Evolutionary conservation across 371 early-diverging fungal species (phyloP).

Genomic region (Mortierella sp.): DNA sequence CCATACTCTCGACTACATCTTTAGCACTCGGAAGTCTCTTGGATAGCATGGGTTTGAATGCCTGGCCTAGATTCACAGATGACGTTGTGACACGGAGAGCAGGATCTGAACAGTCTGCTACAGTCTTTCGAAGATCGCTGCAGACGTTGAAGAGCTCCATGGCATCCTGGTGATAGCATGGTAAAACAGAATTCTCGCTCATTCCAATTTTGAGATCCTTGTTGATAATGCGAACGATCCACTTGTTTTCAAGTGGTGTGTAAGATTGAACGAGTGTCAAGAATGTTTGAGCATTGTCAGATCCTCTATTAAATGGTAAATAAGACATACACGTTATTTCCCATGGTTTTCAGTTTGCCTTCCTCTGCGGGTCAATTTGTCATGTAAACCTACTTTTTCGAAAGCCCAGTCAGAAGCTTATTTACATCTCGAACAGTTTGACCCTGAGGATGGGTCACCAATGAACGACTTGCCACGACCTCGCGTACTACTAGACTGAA

Average conservation of each 20-base stretch:
- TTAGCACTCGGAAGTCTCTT: conserved; percentile 57
- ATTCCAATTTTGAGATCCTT: conserved; percentile 79
- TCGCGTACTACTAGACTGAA: conserved; percentile 50
- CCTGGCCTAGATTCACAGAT: conserved; percentile 58
- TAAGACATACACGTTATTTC: not conserved
- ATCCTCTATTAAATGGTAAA: conserved; percentile 24
- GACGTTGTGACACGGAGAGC: conserved; percentile 48
- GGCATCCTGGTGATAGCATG: conserved; percentile 77
- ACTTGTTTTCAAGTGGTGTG: conserved; percentile 77
- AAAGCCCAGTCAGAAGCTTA: conserved; percentile 38
- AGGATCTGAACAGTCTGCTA: conserved; percentile 63
- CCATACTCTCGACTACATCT: conserved; percentile 61
- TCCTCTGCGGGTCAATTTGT: not conserved
- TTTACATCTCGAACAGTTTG: conserved; percentile 65
- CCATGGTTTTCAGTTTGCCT: not conserved
- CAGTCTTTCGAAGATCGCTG: conserved; percentile 70
- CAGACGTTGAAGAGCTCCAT: conserved; percentile 71
- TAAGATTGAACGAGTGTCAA: conserved; percentile 65
- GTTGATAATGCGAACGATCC: conserved; percentile 79
- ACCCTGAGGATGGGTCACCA: conserved; percentile 42
- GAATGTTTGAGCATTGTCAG: conserved; percentile 61
- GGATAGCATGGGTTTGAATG: conserved; percentile 73
- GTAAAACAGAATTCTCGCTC: conserved; percentile 75
- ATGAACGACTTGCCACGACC: conserved; percentile 41
- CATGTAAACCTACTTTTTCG: conserved; percentile 21